phyloP scores from a whole-genome alignment of 352 stramenopile species.

The Phytopythium boreale region DNA sequence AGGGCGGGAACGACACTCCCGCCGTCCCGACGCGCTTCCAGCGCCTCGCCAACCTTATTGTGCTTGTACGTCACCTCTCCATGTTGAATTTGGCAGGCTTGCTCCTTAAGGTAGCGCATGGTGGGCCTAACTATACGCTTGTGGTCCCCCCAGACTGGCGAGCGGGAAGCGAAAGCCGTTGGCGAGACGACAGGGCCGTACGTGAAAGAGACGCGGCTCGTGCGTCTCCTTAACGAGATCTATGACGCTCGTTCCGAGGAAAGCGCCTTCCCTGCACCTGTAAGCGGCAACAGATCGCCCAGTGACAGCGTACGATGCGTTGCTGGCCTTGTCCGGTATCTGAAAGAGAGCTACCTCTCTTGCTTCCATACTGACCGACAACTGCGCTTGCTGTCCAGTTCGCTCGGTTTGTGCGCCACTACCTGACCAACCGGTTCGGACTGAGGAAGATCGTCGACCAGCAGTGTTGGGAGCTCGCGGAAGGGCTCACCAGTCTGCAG shows the following conservation, averaged over 20 bases:
- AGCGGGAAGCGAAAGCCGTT: background rate
- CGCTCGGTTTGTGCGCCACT: conserved; percentile 41
- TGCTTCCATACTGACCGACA: background rate
- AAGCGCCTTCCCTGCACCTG: background rate
- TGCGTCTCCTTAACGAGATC: conserved; percentile 64
- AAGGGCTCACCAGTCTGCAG: conserved; percentile 37
- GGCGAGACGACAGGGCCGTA: conserved; percentile 12
- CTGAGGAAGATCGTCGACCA: conserved; percentile 60
- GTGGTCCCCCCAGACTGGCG: background rate
- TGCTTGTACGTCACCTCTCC: conserved; percentile 19
- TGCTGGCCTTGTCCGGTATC: background rate
- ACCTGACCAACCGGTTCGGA: conserved; percentile 67
- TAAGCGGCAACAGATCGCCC: background rate
- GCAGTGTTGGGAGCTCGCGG: conserved; percentile 53
- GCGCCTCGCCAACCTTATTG: conserved; percentile 32
- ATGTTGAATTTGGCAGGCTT: background rate
- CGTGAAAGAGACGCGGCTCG: conserved; percentile 44
- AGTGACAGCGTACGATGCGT: conserved; percentile 12
- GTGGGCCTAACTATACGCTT: background rate
- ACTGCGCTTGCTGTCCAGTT: conserved; percentile 22
- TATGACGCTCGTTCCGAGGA: conserved; percentile 59
- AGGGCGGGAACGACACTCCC: background rate
- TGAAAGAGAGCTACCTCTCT: too few species aligned
- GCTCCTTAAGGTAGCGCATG: background rate
- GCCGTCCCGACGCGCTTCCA: conserved; percentile 9